Base-by-base conservation (phyloP, 768 basidiomycete genomes). In the Gymnopilus dilepis region DNA sequence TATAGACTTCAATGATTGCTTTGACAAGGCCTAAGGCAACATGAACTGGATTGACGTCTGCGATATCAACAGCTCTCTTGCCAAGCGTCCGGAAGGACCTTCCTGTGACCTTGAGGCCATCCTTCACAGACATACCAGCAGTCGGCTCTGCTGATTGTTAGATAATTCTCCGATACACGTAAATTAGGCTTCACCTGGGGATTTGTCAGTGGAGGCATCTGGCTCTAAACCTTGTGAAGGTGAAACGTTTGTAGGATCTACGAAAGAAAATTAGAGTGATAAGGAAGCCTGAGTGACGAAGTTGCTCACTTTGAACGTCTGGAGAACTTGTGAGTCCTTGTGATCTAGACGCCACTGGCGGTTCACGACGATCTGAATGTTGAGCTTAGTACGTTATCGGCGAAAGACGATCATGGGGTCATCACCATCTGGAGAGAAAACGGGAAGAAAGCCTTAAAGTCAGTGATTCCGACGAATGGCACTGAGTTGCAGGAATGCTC, bases 11-110 rank as follows among this genome's bases (percentile, higher is more conserved):
- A 19, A 66, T 57, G 54, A 60, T 59, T 22, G 40, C 48, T 40
- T 56, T 62, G 24, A 54, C 55, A 31, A 62, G 37, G 37, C 59
- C 43, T 37, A 66, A 51, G 56, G 59, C 52, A 15, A 63, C 28
- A 26, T 66, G 63, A 59, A 33, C 65, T 9, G 65, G 65, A 55
- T 66, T 60, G 24, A n/a, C 33, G 48, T 63, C 62, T 2, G 42
- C 54, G 40, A 65, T 55, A 45, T 56, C 24, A 31, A 42, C 42
- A 33, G 42, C 19, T 33, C 53, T 63, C 40, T 38, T 54, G 33
- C 38, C 38, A 38, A 63, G 45, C 26, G 48, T 58, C 48, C 34
- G 56, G 56, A 63, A 37, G 19, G 33, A 22, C 56, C 61, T 56
- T 56, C 55, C 60, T 31, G 56, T 57, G 17, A 37, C 17, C 56